A percentile compares a stretch with the other conserved stretches of the same genome.
Conservation (phyloP, 1,139 yeast genomes). For the Suhomyces bribrorum region DNA sequence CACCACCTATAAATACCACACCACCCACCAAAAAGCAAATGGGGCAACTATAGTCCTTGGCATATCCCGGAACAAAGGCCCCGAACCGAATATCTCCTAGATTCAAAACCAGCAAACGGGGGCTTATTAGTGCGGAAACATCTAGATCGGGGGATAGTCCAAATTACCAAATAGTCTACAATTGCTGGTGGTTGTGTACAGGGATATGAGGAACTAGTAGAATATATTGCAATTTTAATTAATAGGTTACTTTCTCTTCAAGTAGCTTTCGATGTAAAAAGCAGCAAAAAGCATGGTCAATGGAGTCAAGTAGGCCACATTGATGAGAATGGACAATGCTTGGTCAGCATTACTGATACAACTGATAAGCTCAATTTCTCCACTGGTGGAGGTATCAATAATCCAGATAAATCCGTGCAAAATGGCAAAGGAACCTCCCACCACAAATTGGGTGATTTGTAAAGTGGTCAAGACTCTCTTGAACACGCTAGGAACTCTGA, state of each 20-base stretch:
- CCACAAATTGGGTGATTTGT: slow-evolving; percentile 69
- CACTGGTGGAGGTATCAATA: slow-evolving; percentile 42
- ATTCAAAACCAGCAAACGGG: too few species aligned
- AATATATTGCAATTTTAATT: too few species aligned
- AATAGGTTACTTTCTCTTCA: slow-evolving; percentile 24
- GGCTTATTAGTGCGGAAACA: too few species aligned
- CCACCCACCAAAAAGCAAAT: too few species aligned
- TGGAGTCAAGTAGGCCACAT: slow-evolving; percentile 68
- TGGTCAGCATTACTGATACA: slow-evolving; percentile 65
- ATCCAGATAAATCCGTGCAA: slow-evolving; percentile 64
- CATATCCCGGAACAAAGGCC: too few species aligned
- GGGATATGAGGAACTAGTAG: too few species aligned
- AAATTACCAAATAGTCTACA: too few species aligned
- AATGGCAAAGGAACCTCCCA: slow-evolving; percentile 70
- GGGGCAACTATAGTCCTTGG: too few species aligned
- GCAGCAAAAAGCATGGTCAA: slow-evolving; percentile 70
- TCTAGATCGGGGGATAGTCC: too few species aligned
- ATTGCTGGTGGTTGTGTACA: too few species aligned
- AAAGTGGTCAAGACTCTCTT: slow-evolving; percentile 65
- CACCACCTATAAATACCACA: too few species aligned
- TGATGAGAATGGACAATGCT: slow-evolving; percentile 62
- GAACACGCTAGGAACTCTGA: slow-evolving; percentile 58
- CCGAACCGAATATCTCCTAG: too few species aligned
- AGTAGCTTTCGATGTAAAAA: slow-evolving; percentile 68
- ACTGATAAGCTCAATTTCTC: slow-evolving; percentile 33